Base-by-base conservation (phyloP, 345 rosid species). In the Lepidium africanum region DNA sequence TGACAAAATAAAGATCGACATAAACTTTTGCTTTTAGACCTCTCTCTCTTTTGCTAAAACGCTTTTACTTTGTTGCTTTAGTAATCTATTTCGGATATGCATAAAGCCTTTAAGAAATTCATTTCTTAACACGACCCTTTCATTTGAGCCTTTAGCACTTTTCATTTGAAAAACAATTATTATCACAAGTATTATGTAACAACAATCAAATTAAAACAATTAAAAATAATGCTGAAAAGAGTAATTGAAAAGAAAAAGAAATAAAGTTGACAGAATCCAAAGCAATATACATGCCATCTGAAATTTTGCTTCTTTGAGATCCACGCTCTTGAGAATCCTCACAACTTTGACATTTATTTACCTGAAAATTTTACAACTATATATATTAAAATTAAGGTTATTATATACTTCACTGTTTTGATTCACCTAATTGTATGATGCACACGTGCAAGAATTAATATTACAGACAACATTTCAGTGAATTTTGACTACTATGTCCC, bases 161-260 rank as follows among this genome's bases (percentile, higher is more conserved):
- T 67, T 16, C 41, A 41, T 45, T 39, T 39, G 13, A 43, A 30
- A 45, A 53, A 61, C 61, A 47, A 47, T 75, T 43, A 62, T 68
- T 39, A 61, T 61, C 70, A 59, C 59, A 60, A 37, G 64, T 61
- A 75, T 74, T 66, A 73, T 66, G 72, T 59, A 66, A 74, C 63
- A 67, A 61, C 69, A 68, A 61, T 54, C 46, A 30, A 74, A 68
- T 45, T 11, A 66, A 73, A 73, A 66, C 38, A 42, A 73, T 73
- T 59, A 41, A 65, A 49, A 66, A 49, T 65, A 23, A 6, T 73
- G 15, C 53, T 47, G 46, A 47, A 68, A 63, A 60, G 1, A 60
- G 57, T 45, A 67, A 69, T 59, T 39, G 21, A 41, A 50, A 50
- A 47, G 12, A 21, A 37, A 14, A 16, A 33, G 12, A 67, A 15